Conservation (phyloP, 2,329 filamentous ascomycete genomes). For the Talaromyces sp. region DNA sequence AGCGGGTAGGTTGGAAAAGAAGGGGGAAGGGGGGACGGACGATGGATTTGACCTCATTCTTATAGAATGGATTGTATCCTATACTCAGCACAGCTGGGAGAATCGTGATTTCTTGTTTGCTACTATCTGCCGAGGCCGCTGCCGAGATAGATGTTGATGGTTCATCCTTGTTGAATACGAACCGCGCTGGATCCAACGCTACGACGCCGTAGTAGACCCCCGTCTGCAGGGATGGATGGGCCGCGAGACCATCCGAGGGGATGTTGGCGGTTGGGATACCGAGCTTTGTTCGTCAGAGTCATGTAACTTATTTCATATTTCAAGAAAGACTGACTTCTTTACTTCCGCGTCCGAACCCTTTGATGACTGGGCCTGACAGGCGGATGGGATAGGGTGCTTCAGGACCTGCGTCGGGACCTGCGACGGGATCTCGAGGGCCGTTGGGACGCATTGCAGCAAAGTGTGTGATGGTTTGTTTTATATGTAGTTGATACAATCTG, state of each 20-base stretch:
- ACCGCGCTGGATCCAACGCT: conserved; percentile 55
- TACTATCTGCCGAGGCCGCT: not conserved
- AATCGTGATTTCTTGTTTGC: conserved; percentile 38
- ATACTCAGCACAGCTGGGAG: conserved; percentile 92
- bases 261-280: conserved; percentile 96
- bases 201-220: conserved; percentile 96
- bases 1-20: too few relatives aligned
- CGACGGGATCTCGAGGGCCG: conserved; percentile 62
- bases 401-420: conserved; percentile 71
- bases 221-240: conserved; percentile 57
- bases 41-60: conserved; percentile 79
- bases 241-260: conserved; percentile 64
- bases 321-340: conserved; percentile 65
- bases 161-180: conserved; percentile 23
- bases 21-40: conserved; percentile 34
- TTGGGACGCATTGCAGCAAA: conserved; percentile 43
- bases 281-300: conserved; percentile 53
- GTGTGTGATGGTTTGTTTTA: not conserved
- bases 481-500: not conserved
- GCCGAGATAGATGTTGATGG: not conserved
- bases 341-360: conserved; percentile 88
- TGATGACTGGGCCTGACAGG: conserved; percentile 82
- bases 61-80: conserved; percentile 97
- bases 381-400: conserved; percentile 74
- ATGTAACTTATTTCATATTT: too few relatives aligned